Percentiles rank a stretch among this genome's conserved stretches.
These are phyloP conservation scores for Blumeria graminis DNA, from an alignment of 2,329 filamentous ascomycete genomes.

Conservation along the genomic window DNA sequence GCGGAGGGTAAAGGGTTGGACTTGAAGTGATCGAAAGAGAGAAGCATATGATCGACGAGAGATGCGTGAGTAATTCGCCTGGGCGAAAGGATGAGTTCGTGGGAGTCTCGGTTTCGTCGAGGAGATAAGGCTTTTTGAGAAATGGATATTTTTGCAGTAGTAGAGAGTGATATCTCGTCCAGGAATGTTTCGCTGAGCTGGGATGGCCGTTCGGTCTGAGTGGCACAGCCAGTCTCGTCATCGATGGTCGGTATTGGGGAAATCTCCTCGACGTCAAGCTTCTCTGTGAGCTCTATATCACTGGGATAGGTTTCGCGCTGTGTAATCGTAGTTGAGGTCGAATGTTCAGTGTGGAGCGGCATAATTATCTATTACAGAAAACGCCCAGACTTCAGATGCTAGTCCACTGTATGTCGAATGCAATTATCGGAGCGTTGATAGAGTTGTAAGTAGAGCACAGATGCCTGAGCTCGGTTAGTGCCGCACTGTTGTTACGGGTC, in stretches of 20 bases:
- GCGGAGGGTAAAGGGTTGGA: slow-evolving; percentile 20
- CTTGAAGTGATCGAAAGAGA: slow-evolving; percentile 63
- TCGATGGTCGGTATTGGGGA: neutral
- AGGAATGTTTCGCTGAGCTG: neutral
- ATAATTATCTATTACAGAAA: neutral
- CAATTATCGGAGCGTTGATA: too few relatives aligned
- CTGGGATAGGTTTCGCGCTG: neutral
- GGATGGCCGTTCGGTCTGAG: neutral
- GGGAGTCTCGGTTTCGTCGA: slow-evolving; percentile 17
- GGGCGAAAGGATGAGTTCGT: slow-evolving; percentile 64
- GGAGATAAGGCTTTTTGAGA: neutral
- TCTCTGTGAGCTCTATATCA: neutral
- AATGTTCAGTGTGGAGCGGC: neutral
- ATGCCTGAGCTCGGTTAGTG: too few relatives aligned
- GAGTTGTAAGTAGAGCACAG: too few relatives aligned
- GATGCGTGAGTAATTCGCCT: slow-evolving; percentile 64
- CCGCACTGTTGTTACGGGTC: too few relatives aligned
- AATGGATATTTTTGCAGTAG: neutral
- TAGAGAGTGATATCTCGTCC: neutral
- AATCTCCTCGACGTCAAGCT: neutral
- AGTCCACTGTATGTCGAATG: too few relatives aligned
- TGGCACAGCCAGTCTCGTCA: neutral
- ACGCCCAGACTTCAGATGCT: neutral
- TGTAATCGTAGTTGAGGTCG: neutral
- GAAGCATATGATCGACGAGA: slow-evolving; percentile 83